Percentiles rank a stretch among this genome's conserved stretches.
These are phyloP conservation scores for Meyerozyma sp. DNA, from an alignment of 1,139 yeast genomes.

Conservation along the genomic window DNA sequence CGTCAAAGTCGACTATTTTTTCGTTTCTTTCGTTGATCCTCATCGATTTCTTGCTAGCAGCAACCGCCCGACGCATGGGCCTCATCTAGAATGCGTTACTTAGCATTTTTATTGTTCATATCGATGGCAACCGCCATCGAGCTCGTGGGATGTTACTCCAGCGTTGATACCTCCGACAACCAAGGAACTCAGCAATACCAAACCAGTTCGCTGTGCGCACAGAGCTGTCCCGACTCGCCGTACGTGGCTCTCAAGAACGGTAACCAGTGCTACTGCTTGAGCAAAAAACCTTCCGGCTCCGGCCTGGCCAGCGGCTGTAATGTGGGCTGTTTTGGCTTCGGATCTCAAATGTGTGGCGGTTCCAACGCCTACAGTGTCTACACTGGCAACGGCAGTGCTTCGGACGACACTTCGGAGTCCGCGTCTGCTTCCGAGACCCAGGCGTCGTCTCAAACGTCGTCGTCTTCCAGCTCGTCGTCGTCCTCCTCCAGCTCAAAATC, in stretches of 20 bases:
- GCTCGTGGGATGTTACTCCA: slow-evolving; percentile 28
- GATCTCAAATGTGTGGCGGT: slow-evolving; percentile 55
- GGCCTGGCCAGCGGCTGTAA: slow-evolving; percentile 32
- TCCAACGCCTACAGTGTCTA: slow-evolving; percentile 35
- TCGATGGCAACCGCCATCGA: slow-evolving; percentile 1
- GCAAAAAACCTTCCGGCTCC: slow-evolving; percentile 39
- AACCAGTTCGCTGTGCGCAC: slow-evolving; percentile 44
- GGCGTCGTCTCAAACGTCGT: slow-evolving; percentile 5
- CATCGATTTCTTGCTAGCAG: too few species aligned
- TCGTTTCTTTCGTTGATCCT: neutral
- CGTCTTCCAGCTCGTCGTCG: slow-evolving; percentile 15
- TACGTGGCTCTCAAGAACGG: slow-evolving; percentile 61
- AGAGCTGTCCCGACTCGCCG: slow-evolving; percentile 40
- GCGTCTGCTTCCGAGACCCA: slow-evolving; percentile 5
- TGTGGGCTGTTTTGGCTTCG: slow-evolving; percentile 48
- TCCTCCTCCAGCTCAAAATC: slow-evolving; percentile 7
- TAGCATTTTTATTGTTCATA: neutral
- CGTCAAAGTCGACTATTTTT: neutral
- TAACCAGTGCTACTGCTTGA: slow-evolving; percentile 61
- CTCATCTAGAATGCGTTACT: neutral
- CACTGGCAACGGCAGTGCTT: slow-evolving; percentile 16
- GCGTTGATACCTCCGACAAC: slow-evolving; percentile 21
- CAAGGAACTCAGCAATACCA: slow-evolving; percentile 42
- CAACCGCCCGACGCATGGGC: neutral
- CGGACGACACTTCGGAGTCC: slow-evolving; percentile 2